A percentile compares a stretch with the other conserved stretches of the same genome.
Conservation (phyloP, 768 basidiomycete species). For the Rhodotorula babjevae region DNA sequence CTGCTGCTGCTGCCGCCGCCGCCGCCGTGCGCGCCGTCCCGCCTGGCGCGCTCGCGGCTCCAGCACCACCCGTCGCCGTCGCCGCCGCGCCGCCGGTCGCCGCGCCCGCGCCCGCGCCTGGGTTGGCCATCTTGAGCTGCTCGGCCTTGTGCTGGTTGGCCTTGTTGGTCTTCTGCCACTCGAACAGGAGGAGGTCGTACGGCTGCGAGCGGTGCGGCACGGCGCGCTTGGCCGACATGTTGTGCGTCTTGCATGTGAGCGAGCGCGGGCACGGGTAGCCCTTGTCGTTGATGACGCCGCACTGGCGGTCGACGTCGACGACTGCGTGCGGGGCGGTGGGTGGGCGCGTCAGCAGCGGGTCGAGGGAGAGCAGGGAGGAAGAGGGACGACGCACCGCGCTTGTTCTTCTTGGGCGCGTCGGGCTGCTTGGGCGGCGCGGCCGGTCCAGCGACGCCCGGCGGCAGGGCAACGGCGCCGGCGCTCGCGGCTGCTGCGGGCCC, state of each 20-base stretch:
- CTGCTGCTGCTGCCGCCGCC: background rate
- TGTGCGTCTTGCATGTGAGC: conserved; percentile 95
- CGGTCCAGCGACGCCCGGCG: too few species aligned
- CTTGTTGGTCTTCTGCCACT: conserved; percentile 58
- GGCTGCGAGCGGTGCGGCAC: conserved; percentile 76
- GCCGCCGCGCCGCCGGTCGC: background rate
- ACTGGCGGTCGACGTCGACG: conserved; percentile 84
- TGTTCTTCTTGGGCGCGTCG: conserved; percentile 50
- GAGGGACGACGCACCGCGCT: conserved; percentile 51
- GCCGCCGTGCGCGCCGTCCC: background rate
- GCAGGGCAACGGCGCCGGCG: too few species aligned
- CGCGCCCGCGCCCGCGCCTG: too few species aligned
- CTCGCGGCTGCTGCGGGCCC: background rate
- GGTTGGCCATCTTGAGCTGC: background rate
- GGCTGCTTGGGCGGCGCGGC: background rate
- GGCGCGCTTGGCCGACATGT: conserved; percentile 91
- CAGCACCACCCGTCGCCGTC: background rate
- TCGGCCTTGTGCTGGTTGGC: conserved; percentile 38
- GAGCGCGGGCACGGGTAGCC: conserved; percentile 85
- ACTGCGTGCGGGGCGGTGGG: background rate
- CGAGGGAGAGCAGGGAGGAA: background rate
- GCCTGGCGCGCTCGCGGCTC: too few species aligned
- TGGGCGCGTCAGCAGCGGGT: background rate
- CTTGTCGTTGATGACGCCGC: conserved; percentile 97
- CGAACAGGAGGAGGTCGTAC: conserved; percentile 81